Evolutionary conservation across 805 yeast species (phyloP).

Genomic region (Starmerella powellii): DNA sequence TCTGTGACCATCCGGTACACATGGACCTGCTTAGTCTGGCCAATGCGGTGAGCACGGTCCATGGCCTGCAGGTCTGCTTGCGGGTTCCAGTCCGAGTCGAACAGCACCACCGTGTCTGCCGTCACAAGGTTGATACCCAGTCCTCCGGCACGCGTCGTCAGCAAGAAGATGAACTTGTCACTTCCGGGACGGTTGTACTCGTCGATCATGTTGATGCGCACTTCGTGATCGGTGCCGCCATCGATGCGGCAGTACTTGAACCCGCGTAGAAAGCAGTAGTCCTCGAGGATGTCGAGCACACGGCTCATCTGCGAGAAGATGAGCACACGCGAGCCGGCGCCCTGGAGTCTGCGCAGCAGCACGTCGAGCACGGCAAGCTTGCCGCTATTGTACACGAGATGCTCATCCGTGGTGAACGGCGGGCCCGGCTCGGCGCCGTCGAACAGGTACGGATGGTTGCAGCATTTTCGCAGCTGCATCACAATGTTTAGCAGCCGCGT

Average conservation of each 20-base stretch:
- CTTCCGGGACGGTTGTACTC: conserved; percentile 76
- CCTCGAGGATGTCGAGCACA: conserved; percentile 78
- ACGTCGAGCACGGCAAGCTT: conserved; percentile 84
- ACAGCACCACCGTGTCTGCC: conserved; percentile 80
- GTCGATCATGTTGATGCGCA: conserved; percentile 83
- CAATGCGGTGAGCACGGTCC: conserved; percentile 97
- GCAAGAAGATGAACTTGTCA: conserved; percentile 67
- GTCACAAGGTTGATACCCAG: conserved; percentile 84
- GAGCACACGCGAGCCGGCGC: conserved; percentile 75
- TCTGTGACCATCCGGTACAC: conserved; percentile 91
- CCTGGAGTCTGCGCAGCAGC: conserved; percentile 55
- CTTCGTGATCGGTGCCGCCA: conserved; percentile 88
- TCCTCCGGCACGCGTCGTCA: conserved; percentile 96
- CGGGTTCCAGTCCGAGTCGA: conserved; percentile 96
- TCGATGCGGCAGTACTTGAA: conserved; percentile 85
- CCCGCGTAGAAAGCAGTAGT: conserved; percentile 75
- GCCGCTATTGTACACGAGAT: conserved; percentile 77
- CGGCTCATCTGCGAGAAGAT: conserved; percentile 93
- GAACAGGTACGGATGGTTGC: conserved; percentile 92
- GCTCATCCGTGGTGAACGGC: conserved; percentile 92
- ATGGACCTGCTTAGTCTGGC: conserved; percentile 89
- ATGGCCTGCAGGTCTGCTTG: conserved; percentile 96
- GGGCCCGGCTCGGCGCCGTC: conserved; percentile 99
- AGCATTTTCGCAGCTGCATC: conserved; percentile 92
- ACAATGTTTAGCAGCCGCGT: conserved; percentile 85